A percentile compares a stretch with the other conserved stretches of the same genome.
Evolutionary conservation across 345 rosid species (phyloP).

Genomic region (Hirschfeldia incana): DNA sequence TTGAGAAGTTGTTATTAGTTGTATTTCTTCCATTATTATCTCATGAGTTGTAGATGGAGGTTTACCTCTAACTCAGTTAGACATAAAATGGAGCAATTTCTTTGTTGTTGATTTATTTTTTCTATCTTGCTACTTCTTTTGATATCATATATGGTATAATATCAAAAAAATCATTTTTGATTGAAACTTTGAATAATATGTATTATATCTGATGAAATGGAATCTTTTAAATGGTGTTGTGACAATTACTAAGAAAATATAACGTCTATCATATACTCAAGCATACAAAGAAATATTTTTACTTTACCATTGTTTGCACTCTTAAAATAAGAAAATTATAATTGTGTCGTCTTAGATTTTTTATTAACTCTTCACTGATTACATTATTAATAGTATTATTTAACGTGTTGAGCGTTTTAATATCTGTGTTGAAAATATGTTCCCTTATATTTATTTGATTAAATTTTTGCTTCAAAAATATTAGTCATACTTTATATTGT

Average conservation of each 20-base stretch:
- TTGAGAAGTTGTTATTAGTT: too few relatives aligned
- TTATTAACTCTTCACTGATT: not conserved
- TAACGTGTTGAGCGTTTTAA: not conserved
- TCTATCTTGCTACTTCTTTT: not conserved
- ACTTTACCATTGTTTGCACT: not conserved
- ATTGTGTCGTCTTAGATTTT: not conserved
- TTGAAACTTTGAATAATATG: not conserved
- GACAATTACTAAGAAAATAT: not conserved
- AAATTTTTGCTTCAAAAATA: too few relatives aligned
- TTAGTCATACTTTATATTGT: too few relatives aligned
- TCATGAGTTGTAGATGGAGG: not conserved
- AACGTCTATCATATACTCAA: not conserved
- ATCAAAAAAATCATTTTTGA: not conserved
- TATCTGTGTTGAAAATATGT: not conserved
- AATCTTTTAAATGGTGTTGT: not conserved
- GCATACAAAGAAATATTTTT: not conserved
- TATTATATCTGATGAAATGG: not conserved
- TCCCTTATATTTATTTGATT: too few relatives aligned
- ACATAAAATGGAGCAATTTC: not conserved
- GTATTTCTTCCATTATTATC: not conserved
- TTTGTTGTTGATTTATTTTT: too few relatives aligned
- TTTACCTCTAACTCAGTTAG: too few relatives aligned
- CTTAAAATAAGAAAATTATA: not conserved
- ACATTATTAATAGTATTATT: not conserved
- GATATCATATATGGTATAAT: not conserved